Percentiles rank a stretch among this genome's conserved stretches.
phyloP scores from a whole-genome alignment of 176 grass and related monocot genomes.

The Tillandsia fasciculata region DNA sequence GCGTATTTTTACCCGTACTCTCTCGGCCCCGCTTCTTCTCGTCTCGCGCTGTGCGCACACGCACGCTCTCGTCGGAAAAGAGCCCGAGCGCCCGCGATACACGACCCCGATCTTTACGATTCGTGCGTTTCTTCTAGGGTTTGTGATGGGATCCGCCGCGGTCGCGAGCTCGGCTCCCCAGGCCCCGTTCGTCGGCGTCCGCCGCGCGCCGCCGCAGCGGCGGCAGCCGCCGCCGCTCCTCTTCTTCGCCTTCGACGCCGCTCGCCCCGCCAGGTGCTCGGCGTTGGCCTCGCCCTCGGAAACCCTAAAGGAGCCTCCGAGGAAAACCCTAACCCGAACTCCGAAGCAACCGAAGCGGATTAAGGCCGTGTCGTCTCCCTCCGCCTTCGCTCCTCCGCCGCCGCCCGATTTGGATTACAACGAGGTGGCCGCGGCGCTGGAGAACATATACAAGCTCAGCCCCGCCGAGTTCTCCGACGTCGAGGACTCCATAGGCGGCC shows the following conservation, averaged over 20 bases:
- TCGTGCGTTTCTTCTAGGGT: not conserved
- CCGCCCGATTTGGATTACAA: slow-evolving; percentile 40
- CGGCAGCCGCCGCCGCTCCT: slow-evolving; percentile 20
- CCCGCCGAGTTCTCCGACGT: slow-evolving; percentile 39
- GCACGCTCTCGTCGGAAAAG: not conserved
- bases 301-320: slow-evolving; percentile 15
- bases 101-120: not conserved
- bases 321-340: slow-evolving; percentile 26
- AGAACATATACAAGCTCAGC: slow-evolving; percentile 92
- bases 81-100: slow-evolving; percentile 2
- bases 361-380: slow-evolving; percentile 16
- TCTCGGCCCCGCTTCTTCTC: slow-evolving; percentile 1
- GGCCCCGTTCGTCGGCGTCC: slow-evolving; percentile 22
- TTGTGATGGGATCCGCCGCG: slow-evolving; percentile 32
- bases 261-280: slow-evolving; percentile 32
- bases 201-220: slow-evolving; percentile 28
- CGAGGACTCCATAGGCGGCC: not conserved
- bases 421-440: slow-evolving; percentile 73
- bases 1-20: slow-evolving; percentile 3
- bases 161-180: slow-evolving; percentile 31
- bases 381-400: not conserved
- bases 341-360: not conserved
- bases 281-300: slow-evolving; percentile 39
- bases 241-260: slow-evolving; percentile 19
- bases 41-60: not conserved